Evolutionary conservation across 306 rosid species (phyloP), one percentile per base, ranked within the genome.

Genomic region (Crotalaria pallida): DNA sequence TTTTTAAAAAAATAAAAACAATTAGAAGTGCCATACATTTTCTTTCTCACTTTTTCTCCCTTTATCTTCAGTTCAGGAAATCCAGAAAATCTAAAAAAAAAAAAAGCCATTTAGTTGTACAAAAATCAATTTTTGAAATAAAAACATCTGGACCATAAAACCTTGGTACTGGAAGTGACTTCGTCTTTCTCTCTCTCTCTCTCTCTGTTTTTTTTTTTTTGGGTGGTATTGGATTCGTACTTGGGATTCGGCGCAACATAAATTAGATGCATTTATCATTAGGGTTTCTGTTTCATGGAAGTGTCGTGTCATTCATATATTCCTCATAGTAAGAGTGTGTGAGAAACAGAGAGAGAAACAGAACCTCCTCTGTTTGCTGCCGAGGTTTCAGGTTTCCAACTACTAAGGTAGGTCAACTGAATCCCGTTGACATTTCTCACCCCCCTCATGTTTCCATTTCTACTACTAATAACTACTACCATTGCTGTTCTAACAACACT

Each of bases 341-440:
- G n/a, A 41, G 68, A 3, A 10, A 34, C 21, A 49, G 64, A 40
- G 40, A 59, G 63, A 53, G 66, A 71, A 69, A 60, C 12, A 34
- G 61, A 40, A 55, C 56, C 41, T 72, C 40, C 73, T 50, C 73
- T 71, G 59, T 51, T 66, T 19, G 61, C 70, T 64, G 44, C 80
- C 26, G 80, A 78, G 81, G 58, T 79, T 81, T 81, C 78, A 19
- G 65, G 82, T 58, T 79, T 76, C 76, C 72, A 36, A 67, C 77
- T 52, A 71, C 61, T 50, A 51, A 79, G 90, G 92, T 88, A 75
- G 97, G 89, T 87, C 79, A 87, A 79, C 88, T 74, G 78, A 84
- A 81, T 77, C n/a, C n/a, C 74, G 82, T 84, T 80, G 77, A 79
- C 88, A 79, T 69, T 73, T 81, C 76, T 50, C 65, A 79, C 73